These are phyloP conservation scores for Basipetospora chlamydospora DNA, from an alignment of 2,329 filamentous ascomycete genomes.

Conservation along the genomic window DNA sequence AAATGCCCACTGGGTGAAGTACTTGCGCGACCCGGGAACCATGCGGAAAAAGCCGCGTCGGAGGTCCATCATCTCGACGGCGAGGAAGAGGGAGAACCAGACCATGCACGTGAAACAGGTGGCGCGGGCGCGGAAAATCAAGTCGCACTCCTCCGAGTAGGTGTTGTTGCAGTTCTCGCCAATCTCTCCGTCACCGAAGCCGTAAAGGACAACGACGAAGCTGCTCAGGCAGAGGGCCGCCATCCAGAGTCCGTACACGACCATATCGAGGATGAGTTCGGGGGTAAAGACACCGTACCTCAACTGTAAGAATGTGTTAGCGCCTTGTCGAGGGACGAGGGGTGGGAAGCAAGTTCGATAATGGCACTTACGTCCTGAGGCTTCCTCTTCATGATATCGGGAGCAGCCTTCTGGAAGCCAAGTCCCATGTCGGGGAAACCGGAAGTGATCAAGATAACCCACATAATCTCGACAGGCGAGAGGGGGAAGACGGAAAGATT, in stretches of 20 bases:
- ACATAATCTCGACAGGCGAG: slow-evolving; percentile 56
- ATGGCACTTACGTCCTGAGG: slow-evolving; percentile 37
- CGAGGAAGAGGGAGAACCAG: slow-evolving; percentile 54
- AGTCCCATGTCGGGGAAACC: slow-evolving; percentile 58
- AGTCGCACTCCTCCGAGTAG: slow-evolving; percentile 35
- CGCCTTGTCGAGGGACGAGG: not conserved
- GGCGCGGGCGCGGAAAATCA: slow-evolving; percentile 48
- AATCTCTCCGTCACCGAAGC: slow-evolving; percentile 36
- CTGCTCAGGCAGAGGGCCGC: slow-evolving; percentile 41
- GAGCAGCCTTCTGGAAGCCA: slow-evolving; percentile 51
- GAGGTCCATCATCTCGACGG: slow-evolving; percentile 54
- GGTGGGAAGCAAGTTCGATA: not conserved
- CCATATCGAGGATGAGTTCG: slow-evolving; percentile 48
- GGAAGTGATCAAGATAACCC: slow-evolving; percentile 56
- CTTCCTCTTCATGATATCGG: slow-evolving; percentile 51
- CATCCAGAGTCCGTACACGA: slow-evolving; percentile 51
- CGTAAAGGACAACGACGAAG: slow-evolving; percentile 46
- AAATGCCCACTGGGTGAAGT: slow-evolving; percentile 39
- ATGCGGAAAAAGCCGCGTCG: slow-evolving; percentile 51
- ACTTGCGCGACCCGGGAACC: slow-evolving; percentile 31
- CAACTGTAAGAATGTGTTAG: slow-evolving; percentile 13
- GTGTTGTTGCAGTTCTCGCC: slow-evolving; percentile 42
- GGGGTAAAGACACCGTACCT: slow-evolving; percentile 45
- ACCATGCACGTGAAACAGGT: slow-evolving; percentile 53
- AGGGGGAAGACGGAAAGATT: slow-evolving; percentile 54